Base-by-base conservation (phyloP, 345 rosid species). In the Litchi chinensis region DNA sequence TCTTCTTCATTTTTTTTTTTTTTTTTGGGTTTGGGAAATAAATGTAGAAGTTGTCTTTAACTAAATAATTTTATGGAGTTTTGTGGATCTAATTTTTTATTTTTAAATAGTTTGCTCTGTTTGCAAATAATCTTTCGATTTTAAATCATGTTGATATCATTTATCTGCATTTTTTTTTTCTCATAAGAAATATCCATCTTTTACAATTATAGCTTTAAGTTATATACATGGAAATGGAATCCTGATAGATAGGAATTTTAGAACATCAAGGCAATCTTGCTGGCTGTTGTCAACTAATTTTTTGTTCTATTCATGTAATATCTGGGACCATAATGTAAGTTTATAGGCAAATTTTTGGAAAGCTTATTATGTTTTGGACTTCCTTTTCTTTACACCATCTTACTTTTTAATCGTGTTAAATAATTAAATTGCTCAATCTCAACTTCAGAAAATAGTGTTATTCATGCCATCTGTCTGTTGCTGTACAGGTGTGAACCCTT, bases 401-500 rank as follows among this genome's bases (percentile, higher is more conserved):
- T 59, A 73, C 15, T 40, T 73, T 60, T 41, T 32, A 75, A 7
- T 48, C 24, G 10, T 28, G 26, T 73, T 64, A 8, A 26, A 28
- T 28, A 28, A 59, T 59, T n/a, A 56, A 43, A 74, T 65, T 85
- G 9, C 46, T 74, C 24, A 16, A 12, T 71, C 52, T 59, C 13
- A 32, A 50, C 71, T 78, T 63, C 54, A 22, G 70, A 60, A 75
- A 76, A 57, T 44, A 75, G 22, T 43, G 65, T 56, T 13, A 54
- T 26, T 48, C 50, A 44, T 78, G 37, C 70, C 39, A 52, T 64
- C 59, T 62, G 18, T 84, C 81, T 75, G 8, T 77, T 81, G 71
- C 50, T 63, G 41, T 8, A 22, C 85, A 95, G 98, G 98, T 96
- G 99, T 81, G 98, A 96, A 83, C 92, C 98, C 56, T 96, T 96